These are phyloP conservation scores for Xylariales sp. DNA, from an alignment of 2,329 filamentous ascomycete species.

Conservation along the genomic window DNA sequence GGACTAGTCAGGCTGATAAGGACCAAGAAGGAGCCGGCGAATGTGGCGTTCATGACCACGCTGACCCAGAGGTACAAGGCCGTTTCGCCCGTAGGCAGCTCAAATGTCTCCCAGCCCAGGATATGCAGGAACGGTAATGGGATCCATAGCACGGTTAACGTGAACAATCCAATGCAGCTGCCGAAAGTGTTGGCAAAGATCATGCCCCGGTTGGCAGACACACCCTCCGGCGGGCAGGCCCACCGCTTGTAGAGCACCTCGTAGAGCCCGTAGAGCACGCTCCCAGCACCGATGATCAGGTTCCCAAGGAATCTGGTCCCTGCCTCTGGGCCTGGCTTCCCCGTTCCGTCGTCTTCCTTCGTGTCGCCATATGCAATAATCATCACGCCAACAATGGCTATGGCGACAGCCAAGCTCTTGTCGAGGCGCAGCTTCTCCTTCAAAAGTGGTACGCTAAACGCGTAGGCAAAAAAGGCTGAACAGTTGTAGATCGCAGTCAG, in stretches of 20 bases:
- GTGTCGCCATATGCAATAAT: conserved; percentile 92
- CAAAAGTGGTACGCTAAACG: conserved; percentile 86
- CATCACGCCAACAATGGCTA: conserved; percentile 86
- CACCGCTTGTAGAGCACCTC: conserved; percentile 94
- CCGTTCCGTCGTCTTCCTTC: conserved; percentile 42
- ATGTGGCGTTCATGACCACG: conserved; percentile 82
- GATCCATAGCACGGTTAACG: conserved; percentile 83
- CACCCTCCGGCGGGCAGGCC: conserved; percentile 89
- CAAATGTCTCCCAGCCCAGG: conserved; percentile 75
- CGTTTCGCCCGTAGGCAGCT: conserved; percentile 70
- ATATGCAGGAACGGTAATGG: conserved; percentile 81
- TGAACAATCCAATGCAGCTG: conserved; percentile 81
- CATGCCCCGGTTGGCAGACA: conserved; percentile 79
- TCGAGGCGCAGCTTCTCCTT: conserved; percentile 77
- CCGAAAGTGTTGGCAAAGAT: conserved; percentile 94
- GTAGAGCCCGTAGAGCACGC: conserved; percentile 91
- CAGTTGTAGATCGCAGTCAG: conserved; percentile 99
- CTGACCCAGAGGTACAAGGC: conserved; percentile 76
- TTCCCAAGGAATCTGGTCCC: conserved; percentile 76
- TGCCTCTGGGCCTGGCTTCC: conserved; percentile 36
- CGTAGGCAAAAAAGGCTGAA: conserved; percentile 97
- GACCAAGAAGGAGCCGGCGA: conserved; percentile 88
- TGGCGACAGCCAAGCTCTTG: conserved; percentile 79
- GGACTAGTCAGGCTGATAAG: conserved; percentile 90
- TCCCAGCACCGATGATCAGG: conserved; percentile 84